Percentiles rank a stretch among this genome's conserved stretches.
These are phyloP conservation scores for Suhomyces kunorum DNA, from an alignment of 1,139 yeast species.

Conservation along the genomic window DNA sequence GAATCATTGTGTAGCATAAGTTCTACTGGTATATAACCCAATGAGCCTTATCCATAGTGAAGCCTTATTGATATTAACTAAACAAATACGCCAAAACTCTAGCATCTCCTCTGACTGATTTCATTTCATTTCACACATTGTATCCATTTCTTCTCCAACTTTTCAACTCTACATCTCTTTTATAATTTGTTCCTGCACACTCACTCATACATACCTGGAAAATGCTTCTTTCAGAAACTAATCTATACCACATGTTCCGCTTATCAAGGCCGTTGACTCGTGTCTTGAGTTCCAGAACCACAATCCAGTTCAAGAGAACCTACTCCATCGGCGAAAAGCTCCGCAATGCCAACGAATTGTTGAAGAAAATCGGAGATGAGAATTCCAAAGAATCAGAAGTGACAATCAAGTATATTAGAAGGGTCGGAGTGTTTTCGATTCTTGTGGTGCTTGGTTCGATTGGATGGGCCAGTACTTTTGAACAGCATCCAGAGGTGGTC, in stretches of 20 bases:
- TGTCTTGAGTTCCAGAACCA: not conserved
- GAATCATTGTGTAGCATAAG: no score
- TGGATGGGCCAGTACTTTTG: slow-evolving; percentile 33
- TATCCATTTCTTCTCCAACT: no score
- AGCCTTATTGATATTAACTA: no score
- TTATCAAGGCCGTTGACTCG: not conserved
- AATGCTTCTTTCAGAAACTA: no score
- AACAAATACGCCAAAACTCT: no score
- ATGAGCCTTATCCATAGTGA: no score
- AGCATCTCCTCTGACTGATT: no score
- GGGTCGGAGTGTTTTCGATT: slow-evolving; percentile 37
- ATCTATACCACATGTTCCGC: not conserved
- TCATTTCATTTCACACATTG: no score
- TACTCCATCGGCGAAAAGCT: slow-evolving; percentile 18
- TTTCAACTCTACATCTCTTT: no score
- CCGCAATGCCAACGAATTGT: slow-evolving; percentile 22
- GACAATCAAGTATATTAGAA: slow-evolving; percentile 34
- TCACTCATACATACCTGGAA: no score
- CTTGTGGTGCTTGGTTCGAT: slow-evolving; percentile 37
- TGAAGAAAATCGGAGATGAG: slow-evolving; percentile 39
- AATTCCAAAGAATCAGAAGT: slow-evolving; percentile 33
- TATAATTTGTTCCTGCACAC: no score
- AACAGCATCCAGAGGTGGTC: slow-evolving; percentile 16
- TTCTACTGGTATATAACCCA: no score
- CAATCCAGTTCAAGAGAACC: slow-evolving; percentile 5